A percentile compares a stretch with the other conserved stretches of the same genome.
Evolutionary conservation across 257 asterid genomes (phyloP).

Genomic region (Cinchona pubescens): DNA sequence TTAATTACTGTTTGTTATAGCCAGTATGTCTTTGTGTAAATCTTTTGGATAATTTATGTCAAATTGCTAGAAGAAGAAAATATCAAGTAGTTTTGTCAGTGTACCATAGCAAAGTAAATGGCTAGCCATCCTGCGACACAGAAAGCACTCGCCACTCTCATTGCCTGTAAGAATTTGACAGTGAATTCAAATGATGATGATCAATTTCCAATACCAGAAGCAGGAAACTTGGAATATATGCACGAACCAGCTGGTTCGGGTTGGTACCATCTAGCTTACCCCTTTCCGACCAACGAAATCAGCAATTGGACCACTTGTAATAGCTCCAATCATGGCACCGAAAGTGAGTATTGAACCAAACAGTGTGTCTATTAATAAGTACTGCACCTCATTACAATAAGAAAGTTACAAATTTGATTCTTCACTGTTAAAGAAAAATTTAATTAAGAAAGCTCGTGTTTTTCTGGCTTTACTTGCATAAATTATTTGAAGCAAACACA

Average conservation of each 20-base stretch:
- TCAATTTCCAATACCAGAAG: not conserved
- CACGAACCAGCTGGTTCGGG: not conserved
- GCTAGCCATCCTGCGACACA: conserved; percentile 85
- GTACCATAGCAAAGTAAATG: conserved; percentile 82
- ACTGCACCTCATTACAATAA: conserved; percentile 44
- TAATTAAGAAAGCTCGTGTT: not conserved
- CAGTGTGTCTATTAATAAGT: no score
- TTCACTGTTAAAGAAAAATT: not conserved
- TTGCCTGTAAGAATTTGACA: conserved; percentile 60
- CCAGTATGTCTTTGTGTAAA: not conserved
- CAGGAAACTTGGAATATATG: not conserved
- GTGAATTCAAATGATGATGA: conserved; percentile 1
- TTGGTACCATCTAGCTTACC: conserved; percentile 39
- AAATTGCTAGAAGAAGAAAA: not conserved
- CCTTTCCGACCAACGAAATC: conserved; percentile 85
- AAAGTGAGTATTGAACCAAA: conserved; percentile 89
- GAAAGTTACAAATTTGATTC: not conserved
- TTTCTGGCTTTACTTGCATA: not conserved
- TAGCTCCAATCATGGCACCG: conserved; percentile 98
- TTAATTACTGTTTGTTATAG: conserved; percentile 9
- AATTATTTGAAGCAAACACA: not conserved
- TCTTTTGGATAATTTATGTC: not conserved
- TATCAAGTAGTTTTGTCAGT: not conserved
- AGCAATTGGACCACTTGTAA: conserved; percentile 82
- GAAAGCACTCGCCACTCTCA: conserved; percentile 67